Conservation (phyloP, 192 early-diverging fungal genomes). For the Globomyces pollinis-pini region DNA sequence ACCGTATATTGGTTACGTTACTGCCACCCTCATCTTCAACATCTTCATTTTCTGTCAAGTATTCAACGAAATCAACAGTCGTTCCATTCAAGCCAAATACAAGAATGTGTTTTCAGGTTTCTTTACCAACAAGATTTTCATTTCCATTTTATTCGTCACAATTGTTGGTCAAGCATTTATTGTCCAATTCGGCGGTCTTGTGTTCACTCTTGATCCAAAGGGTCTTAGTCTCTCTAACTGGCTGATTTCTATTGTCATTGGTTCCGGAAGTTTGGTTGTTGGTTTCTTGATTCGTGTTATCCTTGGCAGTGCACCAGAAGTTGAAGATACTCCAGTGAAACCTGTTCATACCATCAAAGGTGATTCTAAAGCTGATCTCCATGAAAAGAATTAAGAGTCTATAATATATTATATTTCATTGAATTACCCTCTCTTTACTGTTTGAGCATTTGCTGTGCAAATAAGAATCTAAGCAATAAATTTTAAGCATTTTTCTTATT, state of each 20-base stretch:
- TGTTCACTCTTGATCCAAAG: conserved; percentile 63
- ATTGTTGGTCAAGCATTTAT: conserved; percentile 26
- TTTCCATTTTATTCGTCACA: conserved; percentile 18
- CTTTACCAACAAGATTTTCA: conserved; percentile 25
- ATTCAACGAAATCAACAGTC: conserved; percentile 78
- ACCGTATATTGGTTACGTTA: conserved; percentile 4
- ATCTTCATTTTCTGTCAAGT: conserved; percentile 87
- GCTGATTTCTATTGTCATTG: conserved; percentile 73
- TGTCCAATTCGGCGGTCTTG: conserved; percentile 58
- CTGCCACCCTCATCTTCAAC: conserved; percentile 77
- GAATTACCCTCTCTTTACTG: no score
- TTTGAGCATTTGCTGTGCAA: no score
- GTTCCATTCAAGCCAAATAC: conserved; percentile 22
- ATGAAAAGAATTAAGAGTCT: no score
- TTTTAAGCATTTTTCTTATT: no score
- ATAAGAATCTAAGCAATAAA: no score
- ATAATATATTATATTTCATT: no score
- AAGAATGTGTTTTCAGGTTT: conserved; percentile 38
- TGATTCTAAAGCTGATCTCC: no score
- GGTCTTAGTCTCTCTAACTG: conserved; percentile 64
- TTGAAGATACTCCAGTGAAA: no score
- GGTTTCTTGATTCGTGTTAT: conserved; percentile 78
- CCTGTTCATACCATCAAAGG: no score
- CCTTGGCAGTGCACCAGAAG: conserved; percentile 21
- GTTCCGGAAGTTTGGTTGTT: conserved; percentile 71